Base-by-base conservation (phyloP, 257 asterid species). In the Solanum virginianum region DNA sequence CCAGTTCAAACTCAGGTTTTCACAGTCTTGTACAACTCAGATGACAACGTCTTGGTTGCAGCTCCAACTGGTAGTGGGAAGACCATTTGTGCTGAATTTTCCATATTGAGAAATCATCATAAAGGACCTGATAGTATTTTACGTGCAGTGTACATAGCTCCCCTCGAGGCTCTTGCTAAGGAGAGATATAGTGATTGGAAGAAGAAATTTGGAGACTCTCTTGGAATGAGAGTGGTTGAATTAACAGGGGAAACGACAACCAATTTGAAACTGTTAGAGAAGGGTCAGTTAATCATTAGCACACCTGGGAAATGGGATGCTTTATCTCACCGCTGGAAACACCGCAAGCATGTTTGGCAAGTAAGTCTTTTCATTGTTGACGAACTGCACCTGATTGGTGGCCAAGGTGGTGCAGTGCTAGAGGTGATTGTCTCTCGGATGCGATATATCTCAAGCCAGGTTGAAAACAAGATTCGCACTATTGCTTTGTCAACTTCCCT, bases 1-100 rank as follows among this genome's bases (percentile, higher is more conserved):
- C 92, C 92, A 14, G 92, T 89, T 17, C 92, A 89, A 43, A 89
- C 92, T 79, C 92, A 86, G 88, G 89, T 89, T n/a, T 89, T 89
- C 63, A 86, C 89, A 17, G 75, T 88, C 54, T 39, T 70, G 29
- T 41, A 17, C 20, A 65, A 65, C 43, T 65, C 72, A 65, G 91
- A 89, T 32, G 90, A 89, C 81, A 87, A 87, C 49, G 90, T 89
- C 77, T 84, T 89, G 41, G 91, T 89, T 45, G 90, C 91, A 51
- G 91, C 91, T 32, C 83, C 91, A 32, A 89, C 89, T 75, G 91
- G 89, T 81, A 89, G 91, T 82, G 90, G 91, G 66, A 87, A 89
- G 88, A 89, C 90, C 17, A 84, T 87, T 51, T 89, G 90, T 86
- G 89, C 91, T 22, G 91, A 89, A 84, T 83, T 89, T 77, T 80